Conservation (phyloP, 768 basidiomycete species). For the Gloeopeniophorella convolvens region DNA sequence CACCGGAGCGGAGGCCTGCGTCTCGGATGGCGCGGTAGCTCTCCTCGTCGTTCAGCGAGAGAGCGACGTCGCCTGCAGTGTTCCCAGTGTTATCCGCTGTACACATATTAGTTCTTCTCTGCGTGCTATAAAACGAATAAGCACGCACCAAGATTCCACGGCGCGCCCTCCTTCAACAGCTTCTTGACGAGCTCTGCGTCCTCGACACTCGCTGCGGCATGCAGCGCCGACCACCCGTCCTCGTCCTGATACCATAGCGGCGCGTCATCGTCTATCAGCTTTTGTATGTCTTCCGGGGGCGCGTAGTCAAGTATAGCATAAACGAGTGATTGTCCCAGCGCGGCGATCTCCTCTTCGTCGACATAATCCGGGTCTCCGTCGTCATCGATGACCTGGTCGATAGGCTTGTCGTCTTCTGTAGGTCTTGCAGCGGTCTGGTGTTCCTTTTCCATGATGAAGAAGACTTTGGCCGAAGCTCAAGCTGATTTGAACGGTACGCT, state of each 20-base stretch:
- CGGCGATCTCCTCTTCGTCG: slow-evolving; percentile 22
- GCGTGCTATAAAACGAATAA: neutral
- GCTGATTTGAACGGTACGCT: too few relatives aligned
- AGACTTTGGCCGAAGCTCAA: too few relatives aligned
- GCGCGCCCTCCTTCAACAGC: slow-evolving; percentile 73
- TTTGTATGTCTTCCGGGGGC: slow-evolving; percentile 38
- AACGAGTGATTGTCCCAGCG: slow-evolving; percentile 56
- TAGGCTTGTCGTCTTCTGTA: neutral
- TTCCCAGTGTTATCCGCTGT: slow-evolving; percentile 71
- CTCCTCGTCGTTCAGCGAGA: slow-evolving; percentile 72
- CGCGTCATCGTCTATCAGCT: slow-evolving; percentile 56
- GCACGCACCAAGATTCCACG: slow-evolving; percentile 81
- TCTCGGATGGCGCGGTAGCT: slow-evolving; percentile 81
- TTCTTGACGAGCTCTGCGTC: slow-evolving; percentile 55
- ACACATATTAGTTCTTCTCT: neutral
- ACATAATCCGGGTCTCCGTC: slow-evolving; percentile 20
- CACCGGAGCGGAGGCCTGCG: slow-evolving; percentile 88
- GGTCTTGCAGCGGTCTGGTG: too few relatives aligned
- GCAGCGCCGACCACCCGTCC: slow-evolving; percentile 72
- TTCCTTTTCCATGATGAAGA: too few relatives aligned
- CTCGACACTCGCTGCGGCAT: slow-evolving; percentile 77
- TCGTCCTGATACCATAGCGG: slow-evolving; percentile 89
- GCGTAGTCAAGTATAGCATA: slow-evolving; percentile 47
- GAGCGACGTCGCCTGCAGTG: slow-evolving; percentile 86
- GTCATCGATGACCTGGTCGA: neutral